Evolutionary conservation across 1,139 yeast genomes (phyloP).

Genomic region (Blastobotrys proliferans): DNA sequence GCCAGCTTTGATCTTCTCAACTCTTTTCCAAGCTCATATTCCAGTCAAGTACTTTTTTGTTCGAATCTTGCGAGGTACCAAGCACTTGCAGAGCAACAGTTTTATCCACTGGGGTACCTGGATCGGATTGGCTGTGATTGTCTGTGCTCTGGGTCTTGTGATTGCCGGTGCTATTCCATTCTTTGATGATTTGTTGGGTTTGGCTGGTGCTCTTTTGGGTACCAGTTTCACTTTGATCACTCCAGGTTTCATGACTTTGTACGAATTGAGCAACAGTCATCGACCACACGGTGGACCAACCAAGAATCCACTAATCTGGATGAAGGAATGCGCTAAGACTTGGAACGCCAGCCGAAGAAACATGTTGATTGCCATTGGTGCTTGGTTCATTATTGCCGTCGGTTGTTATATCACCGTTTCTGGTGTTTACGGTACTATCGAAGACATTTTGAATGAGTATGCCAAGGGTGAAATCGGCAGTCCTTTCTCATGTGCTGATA

Average conservation of each 20-base stretch:
- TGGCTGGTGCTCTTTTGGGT: conserved; percentile 53
- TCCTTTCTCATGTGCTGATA: conserved; percentile 11
- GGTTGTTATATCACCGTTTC: conserved; percentile 10
- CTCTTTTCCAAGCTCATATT: conserved; percentile 13
- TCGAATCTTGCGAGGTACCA: conserved; percentile 11
- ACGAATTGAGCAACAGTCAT: conserved; percentile 4
- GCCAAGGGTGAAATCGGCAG: conserved; percentile 5
- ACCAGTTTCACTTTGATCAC: conserved; percentile 10
- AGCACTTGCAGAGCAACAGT: conserved; percentile 12
- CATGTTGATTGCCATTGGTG: neutral
- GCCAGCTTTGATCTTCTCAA: conserved; percentile 13
- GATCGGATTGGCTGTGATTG: conserved; percentile 40
- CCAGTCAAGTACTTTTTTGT: conserved; percentile 12
- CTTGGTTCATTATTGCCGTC: conserved; percentile 12
- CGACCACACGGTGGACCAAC: too few relatives aligned
- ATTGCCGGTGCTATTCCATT: conserved; percentile 64
- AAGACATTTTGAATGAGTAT: conserved; percentile 7
- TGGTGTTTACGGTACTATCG: conserved; percentile 11
- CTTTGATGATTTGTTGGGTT: conserved; percentile 52
- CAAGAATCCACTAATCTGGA: conserved; percentile 6
- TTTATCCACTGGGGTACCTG: conserved; percentile 53
- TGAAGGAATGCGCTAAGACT: conserved; percentile 3
- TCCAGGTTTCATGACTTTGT: conserved; percentile 11
- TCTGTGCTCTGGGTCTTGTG: conserved; percentile 52
- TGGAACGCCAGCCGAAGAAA: too few relatives aligned